These are phyloP conservation scores for Fusarium sp. DNA, from an alignment of 2,329 filamentous ascomycete genomes.

Conservation along the genomic window DNA sequence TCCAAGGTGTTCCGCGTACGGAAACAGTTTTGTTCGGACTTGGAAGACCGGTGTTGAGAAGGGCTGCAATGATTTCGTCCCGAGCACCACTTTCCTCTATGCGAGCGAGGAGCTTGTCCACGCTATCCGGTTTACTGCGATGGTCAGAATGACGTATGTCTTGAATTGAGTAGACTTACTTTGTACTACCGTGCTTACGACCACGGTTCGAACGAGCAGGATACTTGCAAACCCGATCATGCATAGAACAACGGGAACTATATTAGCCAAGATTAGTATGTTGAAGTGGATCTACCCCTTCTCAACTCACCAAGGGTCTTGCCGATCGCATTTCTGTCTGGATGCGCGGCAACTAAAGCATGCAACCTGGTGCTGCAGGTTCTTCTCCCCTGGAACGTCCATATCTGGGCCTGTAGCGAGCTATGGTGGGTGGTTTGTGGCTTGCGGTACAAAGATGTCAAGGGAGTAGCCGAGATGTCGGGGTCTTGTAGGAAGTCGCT, in stretches of 20 bases:
- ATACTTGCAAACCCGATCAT: conserved; percentile 15
- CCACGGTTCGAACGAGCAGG: conserved; percentile 15
- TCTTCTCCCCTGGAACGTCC: neutral
- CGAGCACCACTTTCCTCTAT: conserved; percentile 21
- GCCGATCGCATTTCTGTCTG: conserved; percentile 21
- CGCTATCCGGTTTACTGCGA: conserved; percentile 4
- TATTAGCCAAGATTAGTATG: neutral
- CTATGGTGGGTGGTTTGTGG: neutral
- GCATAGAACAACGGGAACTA: conserved; percentile 19
- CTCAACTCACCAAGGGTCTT: conserved; percentile 13
- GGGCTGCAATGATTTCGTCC: conserved; percentile 8
- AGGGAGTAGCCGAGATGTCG: neutral
- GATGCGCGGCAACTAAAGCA: conserved; percentile 25
- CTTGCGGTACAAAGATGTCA: neutral
- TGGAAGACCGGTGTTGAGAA: neutral
- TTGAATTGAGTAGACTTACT: neutral
- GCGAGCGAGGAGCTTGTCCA: conserved; percentile 14
- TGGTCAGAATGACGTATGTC: neutral
- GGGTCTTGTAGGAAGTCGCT: conserved; percentile 20
- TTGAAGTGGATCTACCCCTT: no score
- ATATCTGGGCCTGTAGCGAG: neutral
- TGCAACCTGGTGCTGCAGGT: conserved; percentile 17
- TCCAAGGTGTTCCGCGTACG: conserved; percentile 1
- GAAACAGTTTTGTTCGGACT: conserved; percentile 17
- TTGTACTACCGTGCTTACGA: conserved; percentile 21